Percentiles rank a stretch among this genome's conserved stretches.
Evolutionary conservation across 352 stramenopile genomes (phyloP).

Genomic region (Pythium utonaiense): DNA sequence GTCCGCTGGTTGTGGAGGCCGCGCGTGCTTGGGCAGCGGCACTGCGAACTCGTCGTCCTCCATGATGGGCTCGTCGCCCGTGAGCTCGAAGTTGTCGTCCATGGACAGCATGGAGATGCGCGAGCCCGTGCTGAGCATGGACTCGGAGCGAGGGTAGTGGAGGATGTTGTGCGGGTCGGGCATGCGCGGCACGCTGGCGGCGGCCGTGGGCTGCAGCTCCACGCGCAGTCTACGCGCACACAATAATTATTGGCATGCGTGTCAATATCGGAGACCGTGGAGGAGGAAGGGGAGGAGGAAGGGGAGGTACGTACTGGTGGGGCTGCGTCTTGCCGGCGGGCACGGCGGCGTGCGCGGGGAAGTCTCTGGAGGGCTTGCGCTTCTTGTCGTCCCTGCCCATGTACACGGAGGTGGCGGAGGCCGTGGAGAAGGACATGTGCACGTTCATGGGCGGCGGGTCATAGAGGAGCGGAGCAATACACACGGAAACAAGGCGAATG

Average conservation of each 20-base stretch:
- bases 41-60: conserved; percentile 31
- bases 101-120: conserved; percentile 64
- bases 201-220: conserved; percentile 41
- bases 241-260: not conserved
- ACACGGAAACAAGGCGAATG: conserved; percentile 1
- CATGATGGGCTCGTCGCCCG: conserved; percentile 21
- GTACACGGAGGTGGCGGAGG: conserved; percentile 9
- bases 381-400: conserved; percentile 70
- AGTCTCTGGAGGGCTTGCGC: conserved; percentile 78
- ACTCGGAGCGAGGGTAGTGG: conserved; percentile 35
- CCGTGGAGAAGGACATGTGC: conserved; percentile 14
- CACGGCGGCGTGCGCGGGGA: conserved; percentile 67
- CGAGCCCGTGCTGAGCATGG: conserved; percentile 30
- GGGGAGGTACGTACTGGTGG: conserved; percentile 21
- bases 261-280: not conserved
- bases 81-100: conserved; percentile 55
- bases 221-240: conserved; percentile 33
- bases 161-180: conserved; percentile 79
- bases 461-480: not conserved
- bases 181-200: conserved; percentile 57
- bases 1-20: conserved; percentile 60
- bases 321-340: conserved; percentile 47
- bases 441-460: conserved; percentile 14
- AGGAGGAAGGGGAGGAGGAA: not conserved
- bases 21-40: conserved; percentile 66